phyloP scores from a whole-genome alignment of 2,329 filamentous ascomycete species.

The Trichoderma sp. region DNA sequence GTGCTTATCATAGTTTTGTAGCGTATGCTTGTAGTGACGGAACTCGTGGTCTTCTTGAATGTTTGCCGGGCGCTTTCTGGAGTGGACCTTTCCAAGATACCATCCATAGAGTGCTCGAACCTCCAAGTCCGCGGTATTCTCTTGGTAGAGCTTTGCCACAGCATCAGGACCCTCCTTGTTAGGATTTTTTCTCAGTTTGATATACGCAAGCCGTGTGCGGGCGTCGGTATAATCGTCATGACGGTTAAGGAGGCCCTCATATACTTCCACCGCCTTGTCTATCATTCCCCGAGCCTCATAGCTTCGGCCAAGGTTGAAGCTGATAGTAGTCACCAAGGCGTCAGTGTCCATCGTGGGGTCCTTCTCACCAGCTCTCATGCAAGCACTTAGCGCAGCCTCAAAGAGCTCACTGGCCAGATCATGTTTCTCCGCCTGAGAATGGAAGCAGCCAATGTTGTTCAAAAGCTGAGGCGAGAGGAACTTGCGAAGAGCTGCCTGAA shows the following conservation, averaged over 20 bases:
- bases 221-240: constrained; percentile 94
- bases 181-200: constrained; percentile 78
- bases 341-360: constrained; percentile 82
- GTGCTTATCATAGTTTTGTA: constrained; percentile 95
- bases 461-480: constrained; percentile 85
- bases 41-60: constrained; percentile 89
- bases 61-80: constrained; percentile 79
- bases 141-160: constrained; percentile 82
- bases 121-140: constrained; percentile 83
- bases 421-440: constrained; percentile 84
- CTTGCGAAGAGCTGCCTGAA: constrained; percentile 69
- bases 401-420: constrained; percentile 83
- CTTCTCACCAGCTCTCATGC: constrained; percentile 77
- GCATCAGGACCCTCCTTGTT: constrained; percentile 85
- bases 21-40: constrained; percentile 92
- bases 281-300: constrained; percentile 83
- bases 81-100: constrained; percentile 81
- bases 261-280: constrained; percentile 85
- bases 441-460: constrained; percentile 97
- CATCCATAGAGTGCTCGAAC: constrained; percentile 92
- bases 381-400: constrained; percentile 87
- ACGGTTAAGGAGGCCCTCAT: constrained; percentile 80
- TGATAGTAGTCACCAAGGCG: constrained; percentile 91
- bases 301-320: constrained; percentile 91
- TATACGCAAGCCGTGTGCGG: constrained; percentile 84